A percentile compares a stretch with the other conserved stretches of the same genome.
These are phyloP conservation scores for Globisporangium recalcitrans DNA, from an alignment of 352 stramenopile species.

Conservation along the genomic window DNA sequence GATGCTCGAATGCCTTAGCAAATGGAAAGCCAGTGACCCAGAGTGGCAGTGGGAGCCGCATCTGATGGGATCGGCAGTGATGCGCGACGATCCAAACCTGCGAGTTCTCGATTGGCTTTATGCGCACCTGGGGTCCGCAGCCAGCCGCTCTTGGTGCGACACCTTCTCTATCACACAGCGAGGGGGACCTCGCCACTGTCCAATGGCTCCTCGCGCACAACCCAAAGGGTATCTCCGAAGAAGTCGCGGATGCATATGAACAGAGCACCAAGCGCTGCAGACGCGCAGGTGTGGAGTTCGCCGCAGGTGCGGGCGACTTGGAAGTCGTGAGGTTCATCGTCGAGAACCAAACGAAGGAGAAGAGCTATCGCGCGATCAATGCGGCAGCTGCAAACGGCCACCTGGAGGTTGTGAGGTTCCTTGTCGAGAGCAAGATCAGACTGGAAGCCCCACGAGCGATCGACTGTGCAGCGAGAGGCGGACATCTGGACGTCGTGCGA, in stretches of 20 bases:
- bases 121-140: not conserved
- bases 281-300: not conserved
- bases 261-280: not conserved
- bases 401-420: not conserved
- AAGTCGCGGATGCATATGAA: not conserved
- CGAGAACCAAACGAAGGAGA: not conserved
- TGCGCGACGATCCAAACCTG: not conserved
- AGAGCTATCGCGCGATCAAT: not conserved
- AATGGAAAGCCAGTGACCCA: not conserved
- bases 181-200: too few species aligned
- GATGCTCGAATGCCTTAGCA: not conserved
- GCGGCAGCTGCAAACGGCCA: not conserved
- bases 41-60: not conserved
- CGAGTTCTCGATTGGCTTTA: conserved; percentile 3
- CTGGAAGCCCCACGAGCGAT: not conserved
- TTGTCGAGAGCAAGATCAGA: not conserved
- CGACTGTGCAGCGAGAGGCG: not conserved
- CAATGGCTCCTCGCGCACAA: not conserved
- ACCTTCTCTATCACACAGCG: not conserved
- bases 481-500: not conserved
- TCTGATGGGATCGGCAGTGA: not conserved
- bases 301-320: not conserved
- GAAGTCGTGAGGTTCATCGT: not conserved
- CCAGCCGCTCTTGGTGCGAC: not conserved
- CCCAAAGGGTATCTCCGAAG: not conserved